phyloP scores from a whole-genome alignment of 148 eudicot species.

The Diospyros kaki region DNA sequence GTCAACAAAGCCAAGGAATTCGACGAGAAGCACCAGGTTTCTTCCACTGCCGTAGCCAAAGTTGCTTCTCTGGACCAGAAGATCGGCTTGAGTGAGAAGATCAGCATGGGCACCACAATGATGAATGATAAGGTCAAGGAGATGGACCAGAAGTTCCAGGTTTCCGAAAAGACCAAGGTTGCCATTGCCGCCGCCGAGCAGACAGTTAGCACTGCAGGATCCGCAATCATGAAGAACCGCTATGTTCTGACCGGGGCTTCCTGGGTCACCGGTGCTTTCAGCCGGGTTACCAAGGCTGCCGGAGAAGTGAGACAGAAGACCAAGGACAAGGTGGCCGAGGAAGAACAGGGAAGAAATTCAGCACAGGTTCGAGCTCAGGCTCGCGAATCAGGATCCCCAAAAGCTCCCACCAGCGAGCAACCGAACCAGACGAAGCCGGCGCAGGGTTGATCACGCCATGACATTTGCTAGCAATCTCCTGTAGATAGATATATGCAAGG shows the following conservation, averaged over 20 bases:
- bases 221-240: constrained; percentile 80
- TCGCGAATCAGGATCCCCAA: constrained; percentile 21
- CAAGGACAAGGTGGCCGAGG: constrained; percentile 58
- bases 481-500: no score
- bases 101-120: constrained; percentile 57
- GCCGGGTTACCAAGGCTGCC: constrained; percentile 64
- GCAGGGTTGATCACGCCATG: constrained; percentile 34
- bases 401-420: constrained; percentile 9
- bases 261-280: constrained; percentile 85
- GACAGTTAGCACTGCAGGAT: constrained; percentile 70
- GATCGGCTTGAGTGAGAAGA: constrained; percentile 69
- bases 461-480: neutral
- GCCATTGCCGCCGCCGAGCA: constrained; percentile 83
- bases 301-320: constrained; percentile 71
- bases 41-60: constrained; percentile 76
- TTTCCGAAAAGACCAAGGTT: constrained; percentile 74
- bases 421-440: constrained; percentile 20
- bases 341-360: constrained; percentile 41
- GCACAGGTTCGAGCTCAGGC: constrained; percentile 43
- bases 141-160: constrained; percentile 84
- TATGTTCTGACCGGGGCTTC: constrained; percentile 73
- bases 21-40: constrained; percentile 67
- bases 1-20: constrained; percentile 68
- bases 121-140: constrained; percentile 81
- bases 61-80: constrained; percentile 78